Evolutionary conservation across 169 alveolate genomes (phyloP).

Genomic region (Pseudocohnilembus persalinus): DNA sequence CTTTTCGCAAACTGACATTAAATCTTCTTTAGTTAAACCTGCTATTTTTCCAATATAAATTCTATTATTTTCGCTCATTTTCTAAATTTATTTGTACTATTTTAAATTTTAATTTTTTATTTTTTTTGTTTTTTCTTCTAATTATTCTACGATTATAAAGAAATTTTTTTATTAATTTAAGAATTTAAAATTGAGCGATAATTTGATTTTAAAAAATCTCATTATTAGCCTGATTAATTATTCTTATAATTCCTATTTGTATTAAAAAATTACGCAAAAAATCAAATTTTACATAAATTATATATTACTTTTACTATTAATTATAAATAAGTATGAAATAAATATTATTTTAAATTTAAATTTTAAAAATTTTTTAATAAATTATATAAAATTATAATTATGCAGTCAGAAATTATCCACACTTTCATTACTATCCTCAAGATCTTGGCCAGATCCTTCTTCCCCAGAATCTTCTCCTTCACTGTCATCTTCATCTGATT

Average conservation of each 20-base stretch:
- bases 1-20: neutral
- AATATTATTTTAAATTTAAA: too few species aligned
- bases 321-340: too few species aligned
- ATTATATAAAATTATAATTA: too few species aligned
- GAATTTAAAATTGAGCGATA: neutral
- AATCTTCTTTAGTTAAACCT: constrained; percentile 29
- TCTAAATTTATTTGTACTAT: neutral
- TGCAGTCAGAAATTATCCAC: neutral
- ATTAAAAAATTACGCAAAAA: too few species aligned
- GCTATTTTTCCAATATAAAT: constrained; percentile 46
- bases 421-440: neutral
- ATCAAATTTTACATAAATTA: too few species aligned
- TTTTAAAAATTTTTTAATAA: too few species aligned
- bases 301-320: too few species aligned
- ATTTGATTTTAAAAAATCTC: too few species aligned
- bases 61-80: constrained; percentile 22
- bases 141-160: neutral
- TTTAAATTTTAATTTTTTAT: too few species aligned
- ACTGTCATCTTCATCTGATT: neutral
- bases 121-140: neutral
- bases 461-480: constrained; percentile 18
- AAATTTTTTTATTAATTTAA: too few species aligned
- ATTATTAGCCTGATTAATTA: too few species aligned
- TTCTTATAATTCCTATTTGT: too few species aligned
- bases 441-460: constrained; percentile 5